These are phyloP conservation scores for Selenicereus undatus DNA, from an alignment of 148 eudicot genomes.

Conservation along the genomic window DNA sequence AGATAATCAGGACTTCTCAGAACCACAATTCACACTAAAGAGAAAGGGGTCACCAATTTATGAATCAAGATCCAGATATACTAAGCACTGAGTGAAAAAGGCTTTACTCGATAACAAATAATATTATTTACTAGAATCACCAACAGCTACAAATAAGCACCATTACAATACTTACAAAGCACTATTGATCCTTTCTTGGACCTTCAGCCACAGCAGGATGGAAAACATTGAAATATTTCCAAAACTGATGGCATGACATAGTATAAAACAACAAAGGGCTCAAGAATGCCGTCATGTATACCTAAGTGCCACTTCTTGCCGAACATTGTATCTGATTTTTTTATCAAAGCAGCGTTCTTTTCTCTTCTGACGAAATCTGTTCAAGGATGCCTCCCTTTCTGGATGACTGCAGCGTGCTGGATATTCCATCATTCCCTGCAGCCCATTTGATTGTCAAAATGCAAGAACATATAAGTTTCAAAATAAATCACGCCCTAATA, in stretches of 20 bases:
- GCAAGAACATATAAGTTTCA: conserved; percentile 10
- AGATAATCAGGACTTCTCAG: background rate
- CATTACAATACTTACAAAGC: too few relatives aligned
- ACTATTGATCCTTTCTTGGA: background rate
- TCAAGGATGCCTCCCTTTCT: conserved; percentile 75
- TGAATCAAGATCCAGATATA: background rate
- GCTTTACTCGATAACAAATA: background rate
- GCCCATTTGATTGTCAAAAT: conserved; percentile 6
- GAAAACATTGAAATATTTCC: background rate
- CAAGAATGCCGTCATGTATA: conserved; percentile 17
- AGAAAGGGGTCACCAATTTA: background rate
- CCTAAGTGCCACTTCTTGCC: conserved; percentile 94
- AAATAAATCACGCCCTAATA: background rate
- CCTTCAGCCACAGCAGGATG: background rate
- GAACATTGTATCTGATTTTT: conserved; percentile 76
- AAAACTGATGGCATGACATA: background rate
- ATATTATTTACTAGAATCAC: background rate
- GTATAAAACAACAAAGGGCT: background rate
- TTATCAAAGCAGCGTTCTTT: conserved; percentile 89
- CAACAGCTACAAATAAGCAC: background rate
- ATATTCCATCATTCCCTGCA: conserved; percentile 52
- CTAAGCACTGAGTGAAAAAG: background rate
- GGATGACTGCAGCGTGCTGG: conserved; percentile 59
- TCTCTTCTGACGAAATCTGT: conserved; percentile 87
- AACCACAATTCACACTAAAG: background rate